These are phyloP conservation scores for Astrothelium subdiscretum DNA, from an alignment of 495 filamentous ascomycete species.

Conservation along the genomic window DNA sequence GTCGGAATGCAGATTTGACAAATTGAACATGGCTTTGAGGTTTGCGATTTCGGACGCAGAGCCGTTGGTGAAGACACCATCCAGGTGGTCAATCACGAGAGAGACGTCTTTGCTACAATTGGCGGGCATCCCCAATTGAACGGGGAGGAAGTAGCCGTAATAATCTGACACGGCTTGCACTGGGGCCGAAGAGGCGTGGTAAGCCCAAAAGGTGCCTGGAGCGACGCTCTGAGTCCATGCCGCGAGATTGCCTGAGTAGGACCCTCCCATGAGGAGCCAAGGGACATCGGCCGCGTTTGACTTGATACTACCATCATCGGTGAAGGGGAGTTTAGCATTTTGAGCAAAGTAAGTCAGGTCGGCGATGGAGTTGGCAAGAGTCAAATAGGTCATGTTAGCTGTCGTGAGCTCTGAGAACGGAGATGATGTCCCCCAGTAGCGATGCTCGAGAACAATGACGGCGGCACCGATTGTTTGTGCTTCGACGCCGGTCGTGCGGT, in stretches of 20 bases:
- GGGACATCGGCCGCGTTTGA: constrained; percentile 46
- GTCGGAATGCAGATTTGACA: constrained; percentile 34
- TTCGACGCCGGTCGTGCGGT: constrained; percentile 38
- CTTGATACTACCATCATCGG: constrained; percentile 28
- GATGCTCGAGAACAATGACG: constrained; percentile 47
- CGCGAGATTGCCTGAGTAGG: constrained; percentile 52
- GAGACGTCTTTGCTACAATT: constrained; percentile 52
- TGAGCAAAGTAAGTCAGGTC: constrained; percentile 54
- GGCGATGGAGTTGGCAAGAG: constrained; percentile 48
- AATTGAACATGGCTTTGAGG: constrained; percentile 45
- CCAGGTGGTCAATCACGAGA: constrained; percentile 46
- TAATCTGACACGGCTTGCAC: constrained; percentile 53
- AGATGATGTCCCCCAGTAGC: constrained; percentile 52
- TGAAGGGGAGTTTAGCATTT: constrained; percentile 46
- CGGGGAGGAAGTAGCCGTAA: constrained; percentile 56
- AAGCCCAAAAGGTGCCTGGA: constrained; percentile 58
- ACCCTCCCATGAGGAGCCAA: constrained; percentile 54
- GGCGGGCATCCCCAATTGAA: constrained; percentile 47
- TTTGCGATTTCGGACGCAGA: constrained; percentile 32
- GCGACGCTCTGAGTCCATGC: constrained; percentile 49
- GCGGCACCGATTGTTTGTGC: constrained; percentile 46
- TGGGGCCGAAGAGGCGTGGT: constrained; percentile 50
- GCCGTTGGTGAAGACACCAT: constrained; percentile 35
- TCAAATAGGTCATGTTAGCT: constrained; percentile 49
- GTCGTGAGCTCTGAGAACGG: constrained; percentile 44